These are phyloP conservation scores for Talaromyces liani DNA, from an alignment of 495 filamentous ascomycete species.

Conservation along the genomic window DNA sequence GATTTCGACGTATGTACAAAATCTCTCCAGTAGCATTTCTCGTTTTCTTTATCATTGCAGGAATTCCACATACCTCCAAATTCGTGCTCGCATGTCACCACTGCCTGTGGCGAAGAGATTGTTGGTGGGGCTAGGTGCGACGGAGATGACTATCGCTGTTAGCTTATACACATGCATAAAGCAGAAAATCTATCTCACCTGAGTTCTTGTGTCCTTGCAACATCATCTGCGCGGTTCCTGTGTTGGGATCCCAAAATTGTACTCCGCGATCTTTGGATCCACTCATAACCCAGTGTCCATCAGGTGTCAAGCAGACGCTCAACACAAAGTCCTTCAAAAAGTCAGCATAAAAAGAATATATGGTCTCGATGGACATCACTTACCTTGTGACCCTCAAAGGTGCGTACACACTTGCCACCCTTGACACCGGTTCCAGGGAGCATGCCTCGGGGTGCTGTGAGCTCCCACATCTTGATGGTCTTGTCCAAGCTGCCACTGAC, in stretches of 20 bases:
- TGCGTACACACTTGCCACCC: conserved; percentile 76
- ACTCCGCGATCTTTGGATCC: conserved; percentile 87
- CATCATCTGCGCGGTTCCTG: conserved; percentile 84
- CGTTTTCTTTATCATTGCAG: conserved; percentile 5
- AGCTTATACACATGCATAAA: conserved; percentile 12
- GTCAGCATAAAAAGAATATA: conserved; percentile 7
- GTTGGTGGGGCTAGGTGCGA: conserved; percentile 75
- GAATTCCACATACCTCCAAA: conserved; percentile 63
- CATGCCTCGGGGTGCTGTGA: conserved; percentile 58
- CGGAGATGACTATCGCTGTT: conserved; percentile 63
- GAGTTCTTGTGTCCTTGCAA: conserved; percentile 91
- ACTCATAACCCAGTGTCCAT: conserved; percentile 84
- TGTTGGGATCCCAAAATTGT: conserved; percentile 88
- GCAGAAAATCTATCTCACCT: conserved; percentile 34
- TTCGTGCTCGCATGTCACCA: conserved; percentile 84
- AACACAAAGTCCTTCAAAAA: conserved; percentile 74
- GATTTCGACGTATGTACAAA: not conserved
- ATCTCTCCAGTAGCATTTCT: conserved; percentile 6
- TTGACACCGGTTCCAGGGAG: conserved; percentile 55
- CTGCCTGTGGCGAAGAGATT: conserved; percentile 80
- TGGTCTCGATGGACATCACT: conserved; percentile 15
- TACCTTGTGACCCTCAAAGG: conserved; percentile 88
- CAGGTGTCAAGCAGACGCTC: conserved; percentile 79
- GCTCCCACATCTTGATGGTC: conserved; percentile 94
- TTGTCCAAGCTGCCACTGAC: conserved; percentile 88